phyloP scores from a whole-genome alignment of 2,329 filamentous ascomycete species.

The Curvularia lunata region DNA sequence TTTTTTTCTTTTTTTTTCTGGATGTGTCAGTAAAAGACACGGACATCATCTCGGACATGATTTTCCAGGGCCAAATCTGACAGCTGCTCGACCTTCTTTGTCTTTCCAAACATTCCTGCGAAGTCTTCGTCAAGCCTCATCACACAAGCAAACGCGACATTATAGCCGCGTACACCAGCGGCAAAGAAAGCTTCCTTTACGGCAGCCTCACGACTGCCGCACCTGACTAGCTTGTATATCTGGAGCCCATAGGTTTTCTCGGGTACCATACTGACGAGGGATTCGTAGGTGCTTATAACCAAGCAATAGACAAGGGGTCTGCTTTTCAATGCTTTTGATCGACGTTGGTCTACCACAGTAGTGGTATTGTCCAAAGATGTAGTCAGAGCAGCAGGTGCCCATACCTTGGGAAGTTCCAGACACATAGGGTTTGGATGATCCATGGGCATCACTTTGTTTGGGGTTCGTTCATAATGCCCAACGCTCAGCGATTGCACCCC shows the following conservation, averaged over 20 bases:
- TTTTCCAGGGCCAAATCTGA: constrained; percentile 35
- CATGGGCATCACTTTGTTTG: constrained; percentile 20
- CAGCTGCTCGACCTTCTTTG: constrained; percentile 32
- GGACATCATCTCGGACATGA: constrained; percentile 23
- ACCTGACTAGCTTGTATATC: constrained; percentile 42
- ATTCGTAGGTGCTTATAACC: constrained; percentile 35
- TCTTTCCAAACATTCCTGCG: constrained; percentile 23
- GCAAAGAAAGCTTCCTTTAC: constrained; percentile 39
- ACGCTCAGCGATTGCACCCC: constrained; percentile 22
- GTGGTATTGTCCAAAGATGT: constrained; percentile 36
- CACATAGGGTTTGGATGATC: constrained; percentile 25
- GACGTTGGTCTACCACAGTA: constrained; percentile 40
- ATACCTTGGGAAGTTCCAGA: constrained; percentile 36
- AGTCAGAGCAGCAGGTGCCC: constrained; percentile 39
- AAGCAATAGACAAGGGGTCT: constrained; percentile 36
- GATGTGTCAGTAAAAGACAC: constrained; percentile 43
- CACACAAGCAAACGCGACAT: constrained; percentile 42
- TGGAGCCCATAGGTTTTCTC: constrained; percentile 24
- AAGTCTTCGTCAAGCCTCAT: constrained; percentile 34
- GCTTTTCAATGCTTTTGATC: constrained; percentile 32
- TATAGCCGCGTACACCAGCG: constrained; percentile 40
- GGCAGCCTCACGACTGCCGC: constrained; percentile 43
- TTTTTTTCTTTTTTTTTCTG: neutral
- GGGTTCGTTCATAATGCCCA: constrained; percentile 4
- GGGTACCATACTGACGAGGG: constrained; percentile 20